Base-by-base conservation (phyloP, 2,329 filamentous ascomycete species). In the Fusarium burgessii region DNA sequence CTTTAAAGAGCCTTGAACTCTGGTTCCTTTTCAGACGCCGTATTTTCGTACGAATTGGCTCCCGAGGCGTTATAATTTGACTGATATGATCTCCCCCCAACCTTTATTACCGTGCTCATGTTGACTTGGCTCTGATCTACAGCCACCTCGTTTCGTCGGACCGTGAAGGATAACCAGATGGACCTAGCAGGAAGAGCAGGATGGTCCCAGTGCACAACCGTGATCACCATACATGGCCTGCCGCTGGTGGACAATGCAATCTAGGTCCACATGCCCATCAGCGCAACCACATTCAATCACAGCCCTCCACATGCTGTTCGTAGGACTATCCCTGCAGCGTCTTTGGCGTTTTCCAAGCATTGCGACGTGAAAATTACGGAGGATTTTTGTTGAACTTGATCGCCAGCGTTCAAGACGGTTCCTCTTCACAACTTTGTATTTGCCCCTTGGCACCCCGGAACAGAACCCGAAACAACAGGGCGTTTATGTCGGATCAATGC, bases 231-330 rank as follows among this genome's bases (percentile, higher is more conserved):
- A 68, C 68, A 74, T 58, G 72, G 72, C 66, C 68, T 62, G 58
- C 62, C 25, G 62, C 65, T 56, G 61, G 64, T 73, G 52, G 70
- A 57, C 60, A 76, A 74, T 73, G 61, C 70, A 70, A 72, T 75
- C 63, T 32, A 68, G 72, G 74, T 70, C 72, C 74, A 76, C 74
- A 71, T 70, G 63, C 52, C 74, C 63, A 54, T 71, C 70, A 67
- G 60, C 63, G 57, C 56, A 66, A 70, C 72, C 68, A 71, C 56
- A 51, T 33, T 33, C 40, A 38, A 52, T 41, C 32, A 58, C 38
- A 40, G n/a, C 41, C 40, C 49, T 49, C 47, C 38, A 68, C 33
- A 67, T 61, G 41, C 29, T 47, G 63, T 68, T 23, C 63, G 74
- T 76, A 71, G 72, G 55, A 69, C 71, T 50, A 70, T 58, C 68